Evolutionary conservation across 805 yeast genomes (phyloP).

Genomic region (Cyberlindnera mycetangii): DNA sequence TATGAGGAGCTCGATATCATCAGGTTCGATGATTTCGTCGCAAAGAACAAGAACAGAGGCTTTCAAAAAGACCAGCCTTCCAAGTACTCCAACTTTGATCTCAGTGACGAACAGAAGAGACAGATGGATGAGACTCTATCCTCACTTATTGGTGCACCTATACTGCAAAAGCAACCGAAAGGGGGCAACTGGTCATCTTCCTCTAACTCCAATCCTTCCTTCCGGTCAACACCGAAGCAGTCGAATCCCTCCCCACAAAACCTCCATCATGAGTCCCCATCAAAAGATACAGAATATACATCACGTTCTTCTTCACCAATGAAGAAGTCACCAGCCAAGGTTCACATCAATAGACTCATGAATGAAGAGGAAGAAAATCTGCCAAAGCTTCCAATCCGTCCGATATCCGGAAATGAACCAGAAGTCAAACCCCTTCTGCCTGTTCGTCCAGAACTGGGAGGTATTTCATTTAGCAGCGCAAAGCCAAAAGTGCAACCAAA

Average conservation of each 20-base stretch:
- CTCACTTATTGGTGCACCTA: conserved; percentile 15
- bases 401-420: not conserved
- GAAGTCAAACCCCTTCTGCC: conserved; percentile 7
- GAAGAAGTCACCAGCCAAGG: conserved; percentile 22
- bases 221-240: conserved; percentile 1
- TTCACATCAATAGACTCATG: conserved; percentile 8
- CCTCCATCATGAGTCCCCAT: conserved; percentile 1
- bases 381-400: not conserved
- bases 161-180: not conserved
- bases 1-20: conserved; percentile 21
- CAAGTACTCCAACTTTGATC: conserved; percentile 23
- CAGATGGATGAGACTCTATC: conserved; percentile 21
- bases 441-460: conserved; percentile 5
- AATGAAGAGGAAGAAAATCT: not conserved
- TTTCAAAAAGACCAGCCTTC: not conserved
- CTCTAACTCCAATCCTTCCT: conserved; percentile 11
- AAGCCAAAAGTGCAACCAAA: conserved; percentile 10
- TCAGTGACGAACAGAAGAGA: conserved; percentile 19
- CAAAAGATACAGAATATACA: not conserved
- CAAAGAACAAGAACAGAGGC: conserved; percentile 3
- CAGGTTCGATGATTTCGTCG: conserved; percentile 26
- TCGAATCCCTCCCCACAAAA: conserved; percentile 15
- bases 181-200: conserved; percentile 8
- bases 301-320: conserved; percentile 11
- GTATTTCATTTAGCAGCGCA: not conserved